These are phyloP conservation scores for Novymonas esmeraldas DNA, from an alignment of 208 protist species.

Conservation along the genomic window DNA sequence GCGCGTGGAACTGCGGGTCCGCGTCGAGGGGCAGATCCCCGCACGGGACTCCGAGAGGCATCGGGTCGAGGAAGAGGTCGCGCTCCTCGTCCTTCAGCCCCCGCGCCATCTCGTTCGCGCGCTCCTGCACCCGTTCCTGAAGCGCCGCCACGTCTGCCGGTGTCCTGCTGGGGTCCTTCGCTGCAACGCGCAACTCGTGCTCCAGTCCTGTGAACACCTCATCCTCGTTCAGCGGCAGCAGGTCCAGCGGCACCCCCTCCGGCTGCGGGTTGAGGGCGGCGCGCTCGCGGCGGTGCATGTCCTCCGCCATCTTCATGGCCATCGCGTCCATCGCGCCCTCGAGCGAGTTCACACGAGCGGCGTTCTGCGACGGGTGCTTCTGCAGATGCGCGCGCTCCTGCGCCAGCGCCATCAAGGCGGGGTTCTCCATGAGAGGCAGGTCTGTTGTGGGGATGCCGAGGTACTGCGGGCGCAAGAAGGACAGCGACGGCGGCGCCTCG, in stretches of 20 bases:
- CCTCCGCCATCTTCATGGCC: slow-evolving; percentile 30
- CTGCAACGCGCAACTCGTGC: slow-evolving; percentile 44
- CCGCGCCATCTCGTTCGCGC: slow-evolving; percentile 50
- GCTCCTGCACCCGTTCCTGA: slow-evolving; percentile 45
- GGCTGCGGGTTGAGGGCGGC: slow-evolving; percentile 48
- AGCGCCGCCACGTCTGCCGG: slow-evolving; percentile 26
- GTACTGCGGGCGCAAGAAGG: slow-evolving; percentile 52
- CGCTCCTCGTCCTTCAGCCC: slow-evolving; percentile 58
- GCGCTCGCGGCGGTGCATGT: slow-evolving; percentile 53
- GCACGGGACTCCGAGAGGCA: slow-evolving; percentile 51
- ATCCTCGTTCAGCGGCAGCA: slow-evolving; percentile 63
- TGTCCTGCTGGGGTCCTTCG: slow-evolving; percentile 26
- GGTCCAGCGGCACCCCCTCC: slow-evolving; percentile 51
- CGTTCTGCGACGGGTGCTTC: slow-evolving; percentile 40
- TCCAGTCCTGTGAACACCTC: slow-evolving; percentile 44
- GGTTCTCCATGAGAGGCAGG: slow-evolving; percentile 40
- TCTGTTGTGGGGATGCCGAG: slow-evolving; percentile 47
- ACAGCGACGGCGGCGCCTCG: slow-evolving; percentile 24
- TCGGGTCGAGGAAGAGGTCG: slow-evolving; percentile 55
- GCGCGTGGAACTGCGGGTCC: slow-evolving; percentile 53
- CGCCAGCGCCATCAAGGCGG: slow-evolving; percentile 36
- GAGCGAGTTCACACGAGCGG: slow-evolving; percentile 38
- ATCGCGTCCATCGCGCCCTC: slow-evolving; percentile 39
- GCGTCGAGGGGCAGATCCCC: slow-evolving; percentile 51
- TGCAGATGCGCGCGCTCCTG: slow-evolving; percentile 36